A percentile compares a stretch with the other conserved stretches of the same genome.
Conservation (phyloP, 192 early-diverging fungal species). For the Tieghemiomyces parasiticus region DNA sequence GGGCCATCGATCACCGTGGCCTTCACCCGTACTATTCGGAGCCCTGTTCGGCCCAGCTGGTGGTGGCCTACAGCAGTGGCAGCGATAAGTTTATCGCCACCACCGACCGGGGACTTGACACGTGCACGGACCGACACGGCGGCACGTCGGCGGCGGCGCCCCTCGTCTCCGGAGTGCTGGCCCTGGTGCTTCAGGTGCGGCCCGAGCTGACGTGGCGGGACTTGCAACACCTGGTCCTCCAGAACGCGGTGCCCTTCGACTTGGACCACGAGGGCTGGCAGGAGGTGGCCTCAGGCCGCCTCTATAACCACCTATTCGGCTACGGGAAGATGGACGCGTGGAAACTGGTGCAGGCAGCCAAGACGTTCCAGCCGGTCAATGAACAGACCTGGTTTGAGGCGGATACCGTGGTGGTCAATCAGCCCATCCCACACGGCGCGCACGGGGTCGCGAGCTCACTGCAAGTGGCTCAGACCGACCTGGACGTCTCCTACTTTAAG, state of each 20-base stretch:
- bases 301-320: constrained; percentile 86
- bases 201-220: constrained; percentile 96
- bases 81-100: constrained; percentile 69
- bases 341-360: constrained; percentile 63
- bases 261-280: constrained; percentile 59
- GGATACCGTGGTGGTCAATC: constrained; percentile 19
- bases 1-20: constrained; percentile 64
- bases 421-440: constrained; percentile 34
- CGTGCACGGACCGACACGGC: constrained; percentile 67
- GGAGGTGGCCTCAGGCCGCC: constrained; percentile 44
- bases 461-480: constrained; percentile 27
- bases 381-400: constrained; percentile 43
- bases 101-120: constrained; percentile 59
- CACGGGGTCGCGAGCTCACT: constrained; percentile 20
- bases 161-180: constrained; percentile 76
- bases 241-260: constrained; percentile 59
- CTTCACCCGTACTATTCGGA: constrained; percentile 78
- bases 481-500: constrained; percentile 30
- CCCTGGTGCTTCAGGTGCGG: constrained; percentile 65
- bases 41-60: constrained; percentile 72
- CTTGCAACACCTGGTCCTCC: constrained; percentile 72
- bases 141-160: constrained; percentile 96
- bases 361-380: constrained; percentile 41
- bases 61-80: constrained; percentile 78
- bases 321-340: constrained; percentile 85